Base-by-base conservation (phyloP, 257 asterid genomes). In the Striga asiatica region DNA sequence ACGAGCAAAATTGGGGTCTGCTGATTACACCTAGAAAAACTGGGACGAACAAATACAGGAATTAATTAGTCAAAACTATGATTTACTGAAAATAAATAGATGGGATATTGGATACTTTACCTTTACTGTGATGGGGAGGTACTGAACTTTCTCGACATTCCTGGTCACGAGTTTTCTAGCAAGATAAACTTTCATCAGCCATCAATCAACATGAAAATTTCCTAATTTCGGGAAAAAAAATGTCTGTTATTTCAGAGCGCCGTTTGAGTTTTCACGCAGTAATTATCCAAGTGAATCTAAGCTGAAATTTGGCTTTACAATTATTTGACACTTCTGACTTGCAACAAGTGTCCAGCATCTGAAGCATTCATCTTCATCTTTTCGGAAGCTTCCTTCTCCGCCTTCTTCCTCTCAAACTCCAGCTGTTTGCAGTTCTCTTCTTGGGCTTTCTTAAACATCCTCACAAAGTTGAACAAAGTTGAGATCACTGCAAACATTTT, bases 371-470 rank as follows among this genome's bases (percentile, higher is more conserved):
- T 57, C 78, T 78, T 78, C 62, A 25, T 47, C 66, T 62, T 73
- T 71, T 73, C 93, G 13, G 71, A 45, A 54, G 80, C 91, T 80
- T 85, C 94, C 71, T 85, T 89, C 76, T 82, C 95, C 43, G 94
- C 94, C 76, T 89, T 89, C 89, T 79, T 89, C 60, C 56, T 81
- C 69, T 89, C 95, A 2, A 66, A 58, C 70, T 85, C 97, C 58
- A 78, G 53, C 76, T 81, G 94, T 84, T 89, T 89, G 77, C 87
- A 81, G 70, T 85, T 89, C 54, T 89, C 97, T 58, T 81, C 89
- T 1, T 81, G 81, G 49, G 93, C 71, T 79, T 71, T 66, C 78
- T 85, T 82, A 79, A 89, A 85, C 97, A 82, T 79, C 70, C 75
- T 77, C 78, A 81, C 87, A 55, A 89, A 89, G 77, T 89, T 89